Percentiles rank a stretch among this genome's conserved stretches.
Evolutionary conservation across 2,329 filamentous ascomycete genomes (phyloP).

Genomic region (Neofusicoccum sp.): DNA sequence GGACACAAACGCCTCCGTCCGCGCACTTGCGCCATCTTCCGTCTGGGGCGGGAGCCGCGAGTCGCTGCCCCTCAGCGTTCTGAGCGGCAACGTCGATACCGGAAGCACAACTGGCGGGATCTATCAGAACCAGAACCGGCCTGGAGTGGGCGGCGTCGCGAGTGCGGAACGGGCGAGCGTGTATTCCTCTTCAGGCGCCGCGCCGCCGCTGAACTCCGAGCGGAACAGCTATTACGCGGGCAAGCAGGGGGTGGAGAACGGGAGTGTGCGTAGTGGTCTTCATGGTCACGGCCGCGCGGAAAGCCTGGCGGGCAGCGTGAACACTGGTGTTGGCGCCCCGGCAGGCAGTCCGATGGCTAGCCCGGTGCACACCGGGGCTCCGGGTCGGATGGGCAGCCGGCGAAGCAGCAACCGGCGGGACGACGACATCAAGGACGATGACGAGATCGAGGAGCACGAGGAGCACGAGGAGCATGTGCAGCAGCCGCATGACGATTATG

Average conservation of each 20-base stretch:
- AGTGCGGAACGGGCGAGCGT: constrained; percentile 72
- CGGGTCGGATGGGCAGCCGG: constrained; percentile 15
- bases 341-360: constrained; percentile 60
- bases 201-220: constrained; percentile 67
- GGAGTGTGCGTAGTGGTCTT: constrained; percentile 74
- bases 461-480: not conserved
- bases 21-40: constrained; percentile 78
- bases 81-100: constrained; percentile 67
- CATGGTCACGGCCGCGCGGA: constrained; percentile 77
- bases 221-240: constrained; percentile 73
- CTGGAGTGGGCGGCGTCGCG: constrained; percentile 54
- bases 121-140: constrained; percentile 52
- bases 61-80: constrained; percentile 72
- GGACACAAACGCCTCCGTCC: constrained; percentile 82
- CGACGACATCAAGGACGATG: constrained; percentile 1
- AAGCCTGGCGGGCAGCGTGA: constrained; percentile 74
- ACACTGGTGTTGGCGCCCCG: constrained; percentile 32
- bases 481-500: not conserved
- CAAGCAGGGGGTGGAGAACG: constrained; percentile 60
- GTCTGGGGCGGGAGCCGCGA: constrained; percentile 80
- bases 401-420: constrained; percentile 17
- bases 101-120: constrained; percentile 49
- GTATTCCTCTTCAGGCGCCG: constrained; percentile 66
- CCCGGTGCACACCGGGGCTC: constrained; percentile 24
- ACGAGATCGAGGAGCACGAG: constrained; percentile 14